Base-by-base conservation (phyloP, 2,329 filamentous ascomycete species). In the Pyrenochaeta sp. region DNA sequence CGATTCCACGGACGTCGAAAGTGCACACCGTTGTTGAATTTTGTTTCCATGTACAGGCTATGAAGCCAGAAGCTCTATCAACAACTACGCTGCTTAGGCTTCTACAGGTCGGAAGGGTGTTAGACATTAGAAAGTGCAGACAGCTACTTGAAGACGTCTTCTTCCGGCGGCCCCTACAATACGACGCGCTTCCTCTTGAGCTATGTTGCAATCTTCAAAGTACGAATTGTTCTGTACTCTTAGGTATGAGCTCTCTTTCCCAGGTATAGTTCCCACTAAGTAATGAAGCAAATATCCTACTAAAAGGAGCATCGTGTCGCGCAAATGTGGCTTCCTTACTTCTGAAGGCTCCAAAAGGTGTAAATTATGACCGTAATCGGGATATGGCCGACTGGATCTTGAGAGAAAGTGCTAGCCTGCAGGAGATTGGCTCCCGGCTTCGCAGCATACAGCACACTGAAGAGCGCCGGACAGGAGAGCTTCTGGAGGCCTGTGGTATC, bases 61-160 rank as follows among this genome's bases (percentile, higher is more conserved):
- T 52, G 10, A 42, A 36, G 26, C 48, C 15, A 38, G 32, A 37
- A 10, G 38, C 34, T 18, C 23, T 52, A 21, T 37, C 34, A 14
- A 48, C n/a, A 3, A 7, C 10, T n/a, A 13, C 36, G 27, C 23
- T 52, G 3, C 22, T 52, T 1, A 40, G 24, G n/a, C 41, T 52
- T 9, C 11, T 52, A 24, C 15, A 19, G 11, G 30, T 52, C 1
- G 40, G 27, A 3, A 48, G 37, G 18, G 13, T 19, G 1, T n/a
- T 52, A 22, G 44, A 37, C 34, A n/a, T 24, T 14, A 15, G 8
- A 2, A 42, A 24, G 20, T 42, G 23, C 21, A 13, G 41, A 17
- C 10, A 48, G 19, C 19, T 52, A 0, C 34, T 48, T 9, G 3
- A 43, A 28, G 35, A 44, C n/a, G 26, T 52, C 3, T 52, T 48